A percentile compares a stretch with the other conserved stretches of the same genome.
These are phyloP conservation scores for Coccinonectria pachysandricola DNA, from an alignment of 2,329 filamentous ascomycete genomes.

Conservation along the genomic window DNA sequence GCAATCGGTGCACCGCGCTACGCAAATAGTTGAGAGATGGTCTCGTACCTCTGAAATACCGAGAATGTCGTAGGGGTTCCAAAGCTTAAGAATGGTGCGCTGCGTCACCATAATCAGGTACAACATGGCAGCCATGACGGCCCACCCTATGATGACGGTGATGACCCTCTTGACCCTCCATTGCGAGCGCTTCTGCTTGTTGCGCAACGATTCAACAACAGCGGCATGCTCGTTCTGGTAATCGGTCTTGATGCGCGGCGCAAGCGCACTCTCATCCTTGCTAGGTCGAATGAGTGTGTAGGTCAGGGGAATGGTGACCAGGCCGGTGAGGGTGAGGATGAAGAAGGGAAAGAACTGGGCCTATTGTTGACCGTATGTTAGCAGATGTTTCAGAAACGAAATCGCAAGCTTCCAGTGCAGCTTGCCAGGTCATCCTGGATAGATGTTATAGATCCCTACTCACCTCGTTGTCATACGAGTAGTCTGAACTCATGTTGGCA, in stretches of 20 bases:
- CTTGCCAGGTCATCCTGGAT: too few species aligned
- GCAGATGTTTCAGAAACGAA: too few species aligned
- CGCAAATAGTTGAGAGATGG: too few species aligned
- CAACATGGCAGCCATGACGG: conserved; percentile 76
- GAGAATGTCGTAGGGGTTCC: conserved; percentile 95
- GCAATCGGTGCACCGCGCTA: too few species aligned
- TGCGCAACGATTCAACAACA: conserved; percentile 71
- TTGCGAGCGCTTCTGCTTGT: conserved; percentile 82
- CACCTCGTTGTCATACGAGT: conserved; percentile 94
- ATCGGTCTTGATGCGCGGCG: conserved; percentile 69
- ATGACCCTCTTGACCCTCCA: conserved; percentile 76
- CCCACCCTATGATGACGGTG: conserved; percentile 68
- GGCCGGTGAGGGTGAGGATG: conserved; percentile 77
- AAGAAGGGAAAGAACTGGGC: conserved; percentile 99
- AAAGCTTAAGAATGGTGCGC: conserved; percentile 63
- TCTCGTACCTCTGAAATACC: conserved; percentile 71
- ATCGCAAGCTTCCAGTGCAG: too few species aligned
- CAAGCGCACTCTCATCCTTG: conserved; percentile 66
- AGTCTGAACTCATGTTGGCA: conserved; percentile 77
- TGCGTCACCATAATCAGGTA: conserved; percentile 81
- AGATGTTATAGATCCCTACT: too few species aligned
- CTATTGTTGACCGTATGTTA: conserved; percentile 29
- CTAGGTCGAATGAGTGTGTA: conserved; percentile 76
- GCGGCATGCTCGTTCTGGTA: conserved; percentile 77
- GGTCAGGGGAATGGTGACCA: conserved; percentile 83